Conservation (phyloP, 2,329 filamentous ascomycete genomes). For the Paracoccidioides lutzii region DNA sequence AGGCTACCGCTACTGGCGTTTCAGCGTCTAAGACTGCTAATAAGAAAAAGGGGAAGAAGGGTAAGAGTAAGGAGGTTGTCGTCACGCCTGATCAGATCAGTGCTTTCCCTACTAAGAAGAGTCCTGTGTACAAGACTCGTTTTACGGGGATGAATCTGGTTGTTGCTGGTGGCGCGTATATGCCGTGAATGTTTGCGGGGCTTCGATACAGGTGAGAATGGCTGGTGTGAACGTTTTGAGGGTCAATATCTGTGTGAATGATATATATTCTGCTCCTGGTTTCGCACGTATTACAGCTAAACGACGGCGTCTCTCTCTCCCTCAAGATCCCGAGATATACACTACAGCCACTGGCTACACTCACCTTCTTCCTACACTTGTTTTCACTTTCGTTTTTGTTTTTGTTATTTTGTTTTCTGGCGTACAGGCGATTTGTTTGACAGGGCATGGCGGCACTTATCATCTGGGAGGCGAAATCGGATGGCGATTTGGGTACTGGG, state of each 20-base stretch:
- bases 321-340: too few relatives aligned
- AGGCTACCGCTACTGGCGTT: constrained; percentile 34
- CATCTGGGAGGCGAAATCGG: not conserved
- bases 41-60: constrained; percentile 39
- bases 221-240: too few relatives aligned
- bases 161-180: constrained; percentile 62
- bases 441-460: not conserved
- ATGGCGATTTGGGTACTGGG: too few relatives aligned
- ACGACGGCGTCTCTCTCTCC: too few relatives aligned
- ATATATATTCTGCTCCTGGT: too few relatives aligned
- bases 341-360: too few relatives aligned
- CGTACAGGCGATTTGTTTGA: not conserved
- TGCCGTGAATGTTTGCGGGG: constrained; percentile 32
- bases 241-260: too few relatives aligned
- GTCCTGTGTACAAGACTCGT: constrained; percentile 79
- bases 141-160: constrained; percentile 95
- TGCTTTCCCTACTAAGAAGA: constrained; percentile 92
- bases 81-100: constrained; percentile 88
- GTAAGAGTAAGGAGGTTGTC: constrained; percentile 72
- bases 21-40: constrained; percentile 20
- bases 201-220: too few relatives aligned
- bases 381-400: not conserved
- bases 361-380: too few relatives aligned
- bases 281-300: too few relatives aligned
- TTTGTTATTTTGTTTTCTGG: not conserved